Evolutionary conservation across 495 filamentous ascomycete genomes (phyloP).

Genomic region (Lasiosphaeria miniovina): DNA sequence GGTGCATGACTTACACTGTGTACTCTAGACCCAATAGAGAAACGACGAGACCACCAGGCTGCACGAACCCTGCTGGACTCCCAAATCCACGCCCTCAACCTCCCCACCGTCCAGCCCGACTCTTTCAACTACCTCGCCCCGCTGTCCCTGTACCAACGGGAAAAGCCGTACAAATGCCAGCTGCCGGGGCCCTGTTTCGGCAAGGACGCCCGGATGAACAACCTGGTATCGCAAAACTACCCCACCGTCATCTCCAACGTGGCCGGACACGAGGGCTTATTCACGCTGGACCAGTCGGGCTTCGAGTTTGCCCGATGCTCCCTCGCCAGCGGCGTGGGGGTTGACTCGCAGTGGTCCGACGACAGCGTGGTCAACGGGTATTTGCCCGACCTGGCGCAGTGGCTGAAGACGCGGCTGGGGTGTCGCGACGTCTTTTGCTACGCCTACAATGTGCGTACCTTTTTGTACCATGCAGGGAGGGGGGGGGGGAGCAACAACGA

Average conservation of each 20-base stretch:
- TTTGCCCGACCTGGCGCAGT: slow-evolving; percentile 5
- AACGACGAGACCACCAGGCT: background rate
- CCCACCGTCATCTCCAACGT: slow-evolving; percentile 5
- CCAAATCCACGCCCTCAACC: slow-evolving; percentile 1
- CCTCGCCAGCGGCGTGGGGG: background rate
- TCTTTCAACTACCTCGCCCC: slow-evolving; percentile 14
- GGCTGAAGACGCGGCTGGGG: slow-evolving; percentile 7
- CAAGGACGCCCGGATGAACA: slow-evolving; percentile 11
- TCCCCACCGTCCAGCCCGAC: slow-evolving; percentile 10
- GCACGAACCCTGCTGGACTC: slow-evolving; percentile 6
- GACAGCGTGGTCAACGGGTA: background rate
- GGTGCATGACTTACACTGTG: background rate
- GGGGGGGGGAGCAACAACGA: background rate
- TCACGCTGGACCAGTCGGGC: slow-evolving; percentile 7
- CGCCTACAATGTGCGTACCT: slow-evolving; percentile 12
- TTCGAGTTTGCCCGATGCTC: slow-evolving; percentile 12
- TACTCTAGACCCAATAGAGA: background rate
- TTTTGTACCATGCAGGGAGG: background rate
- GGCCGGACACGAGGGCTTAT: slow-evolving; percentile 1
- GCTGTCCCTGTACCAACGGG: slow-evolving; percentile 1
- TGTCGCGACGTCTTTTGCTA: slow-evolving; percentile 11
- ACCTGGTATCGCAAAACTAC: slow-evolving; percentile 6
- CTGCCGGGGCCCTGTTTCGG: slow-evolving; percentile 9
- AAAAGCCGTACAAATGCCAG: slow-evolving; percentile 19
- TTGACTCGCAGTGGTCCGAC: slow-evolving; percentile 1